These are phyloP conservation scores for Iberis amara DNA, from an alignment of 441 rosid genomes.

Conservation along the genomic window DNA sequence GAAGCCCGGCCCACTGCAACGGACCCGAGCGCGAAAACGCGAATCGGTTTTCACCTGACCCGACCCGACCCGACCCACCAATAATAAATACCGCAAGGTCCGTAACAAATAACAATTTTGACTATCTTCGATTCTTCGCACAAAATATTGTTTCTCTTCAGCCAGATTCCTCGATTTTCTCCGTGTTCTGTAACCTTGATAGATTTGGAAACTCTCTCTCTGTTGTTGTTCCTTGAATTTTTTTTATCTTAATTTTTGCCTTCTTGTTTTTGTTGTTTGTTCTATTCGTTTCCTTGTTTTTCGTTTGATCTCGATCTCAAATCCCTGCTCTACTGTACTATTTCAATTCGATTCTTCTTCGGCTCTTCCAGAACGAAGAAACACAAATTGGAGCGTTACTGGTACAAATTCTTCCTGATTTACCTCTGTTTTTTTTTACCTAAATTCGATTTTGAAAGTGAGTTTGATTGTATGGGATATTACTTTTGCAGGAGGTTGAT, in stretches of 20 bases:
- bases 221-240: background rate
- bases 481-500: conserved; percentile 29
- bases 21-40: too few species aligned
- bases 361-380: conserved; percentile 7
- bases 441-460: too few species aligned
- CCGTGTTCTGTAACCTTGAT: conserved; percentile 18
- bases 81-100: too few species aligned
- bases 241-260: background rate
- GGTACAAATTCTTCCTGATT: conserved; percentile 4
- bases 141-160: background rate
- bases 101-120: too few species aligned
- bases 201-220: conserved; percentile 19
- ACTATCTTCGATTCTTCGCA: too few species aligned
- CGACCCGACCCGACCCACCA: too few species aligned
- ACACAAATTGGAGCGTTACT: conserved; percentile 12
- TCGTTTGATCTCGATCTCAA: conserved; percentile 32
- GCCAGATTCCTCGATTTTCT: conserved; percentile 33
- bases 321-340: conserved; percentile 16
- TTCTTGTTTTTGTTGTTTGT: background rate
- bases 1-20: too few species aligned
- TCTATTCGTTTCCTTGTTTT: conserved; percentile 21
- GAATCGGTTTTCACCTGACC: too few species aligned
- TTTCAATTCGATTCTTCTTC: conserved; percentile 18
- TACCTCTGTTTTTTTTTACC: too few species aligned
- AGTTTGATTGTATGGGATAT: conserved; percentile 11